phyloP scores from a whole-genome alignment of 352 stramenopile species.

The Globisporangium nunn region DNA sequence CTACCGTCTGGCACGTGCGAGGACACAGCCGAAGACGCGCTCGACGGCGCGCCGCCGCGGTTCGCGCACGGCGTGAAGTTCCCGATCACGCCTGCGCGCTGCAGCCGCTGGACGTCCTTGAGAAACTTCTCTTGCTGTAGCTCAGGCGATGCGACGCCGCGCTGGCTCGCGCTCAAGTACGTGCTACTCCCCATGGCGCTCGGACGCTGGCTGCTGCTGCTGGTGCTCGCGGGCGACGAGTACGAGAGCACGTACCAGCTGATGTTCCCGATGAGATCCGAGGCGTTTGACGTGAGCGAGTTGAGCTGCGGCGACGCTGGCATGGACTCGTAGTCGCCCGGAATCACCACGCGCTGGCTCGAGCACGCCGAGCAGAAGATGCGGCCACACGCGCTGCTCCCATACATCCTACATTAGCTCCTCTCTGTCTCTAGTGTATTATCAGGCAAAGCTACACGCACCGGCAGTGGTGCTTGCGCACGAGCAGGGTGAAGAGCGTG shows the following conservation, averaged over 20 bases:
- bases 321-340: conserved; percentile 68
- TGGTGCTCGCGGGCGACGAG: conserved; percentile 19
- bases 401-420: not conserved
- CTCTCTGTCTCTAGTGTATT: no score
- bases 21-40: conserved; percentile 30
- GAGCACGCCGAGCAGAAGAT: conserved; percentile 81
- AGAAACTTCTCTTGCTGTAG: conserved; percentile 56
- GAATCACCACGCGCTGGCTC: conserved; percentile 79
- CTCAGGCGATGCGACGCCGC: conserved; percentile 23
- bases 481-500: conserved; percentile 65
- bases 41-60: conserved; percentile 18
- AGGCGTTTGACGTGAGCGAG: conserved; percentile 64
- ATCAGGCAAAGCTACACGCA: conserved; percentile 7
- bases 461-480: conserved; percentile 81
- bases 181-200: conserved; percentile 4
- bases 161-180: conserved; percentile 23
- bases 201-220: not conserved
- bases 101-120: conserved; percentile 64
- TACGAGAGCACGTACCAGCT: conserved; percentile 77
- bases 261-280: conserved; percentile 74
- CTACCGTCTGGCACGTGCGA: conserved; percentile 56
- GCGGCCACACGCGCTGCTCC: conserved; percentile 47
- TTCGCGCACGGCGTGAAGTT: conserved; percentile 67
- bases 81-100: conserved; percentile 51
- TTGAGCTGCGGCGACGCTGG: conserved; percentile 54